Base-by-base conservation (phyloP, 2,329 filamentous ascomycete genomes). In the Penicillium psychrosexuale region DNA sequence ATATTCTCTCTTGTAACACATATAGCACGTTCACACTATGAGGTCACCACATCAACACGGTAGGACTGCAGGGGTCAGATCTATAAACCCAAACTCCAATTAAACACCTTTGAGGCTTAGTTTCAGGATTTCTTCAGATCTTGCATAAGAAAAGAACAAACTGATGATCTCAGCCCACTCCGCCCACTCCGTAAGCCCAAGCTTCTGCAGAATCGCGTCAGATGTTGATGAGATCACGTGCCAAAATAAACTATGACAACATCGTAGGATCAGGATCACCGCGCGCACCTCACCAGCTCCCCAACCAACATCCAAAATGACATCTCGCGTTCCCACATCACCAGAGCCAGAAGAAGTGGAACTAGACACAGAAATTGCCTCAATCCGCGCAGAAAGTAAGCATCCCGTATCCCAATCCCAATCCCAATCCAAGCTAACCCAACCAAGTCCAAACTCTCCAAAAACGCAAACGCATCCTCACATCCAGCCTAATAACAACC, bases 401-500 rank as follows among this genome's bases (percentile, higher is more conserved):
- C 31, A 28, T n/a, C 17, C 31, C 34, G 13, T n/a, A 17, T 17
- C 15, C 13, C 38, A 38, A 33, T 24, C 19, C 31, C 34, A n/a
- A 17, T 17, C 15, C 13, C 38, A 38, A 33, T 24, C 22, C 38
- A 36, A 33, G 7, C 59, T 62, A 62, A 65, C 46, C 30, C 28
- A 42, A 27, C 46, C 3, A n/a, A 78, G 75, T 78, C 55, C 67
- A 67, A 38, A 68, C 61, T 11, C 72, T 78, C 39, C 69, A 72
- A 50, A 66, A 68, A 42, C 73, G 68, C 47, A 70, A 72, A 56
- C 70, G 70, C 43, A 62, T 76, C 47, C 69, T 78, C 11, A 63
- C 73, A 34, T 70, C 72, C 3, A 75, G 74, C 52, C 68, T 78
- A 22, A 69, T 79, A 42, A 66, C 73, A n/a, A 76, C 74, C 5